Evolutionary conservation across 306 rosid genomes (phyloP), one percentile per base, ranked within the genome.

Genomic region (Prunus campanulata): DNA sequence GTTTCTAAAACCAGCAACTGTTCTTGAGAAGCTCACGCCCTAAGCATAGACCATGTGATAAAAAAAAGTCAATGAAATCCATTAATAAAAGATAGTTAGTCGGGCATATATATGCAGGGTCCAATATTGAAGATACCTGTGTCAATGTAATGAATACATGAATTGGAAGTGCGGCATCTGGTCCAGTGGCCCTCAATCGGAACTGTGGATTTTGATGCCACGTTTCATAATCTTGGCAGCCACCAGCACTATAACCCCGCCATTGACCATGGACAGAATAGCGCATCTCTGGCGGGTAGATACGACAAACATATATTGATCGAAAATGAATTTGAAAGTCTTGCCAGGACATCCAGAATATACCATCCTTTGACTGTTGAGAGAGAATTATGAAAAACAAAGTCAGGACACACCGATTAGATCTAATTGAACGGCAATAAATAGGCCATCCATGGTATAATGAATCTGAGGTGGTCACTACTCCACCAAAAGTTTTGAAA

Each of bases 301-400:
- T 65, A 30, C 99, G 98, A 60, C 99, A 96, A 74, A 96, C 93
- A 86, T 96, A 92, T 79, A 96, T 96, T 39, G 99, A 96, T 68
- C 99, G 91, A 70, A 96, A 96, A 85, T 96, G 99, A 85, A 96
- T 89, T 86, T 96, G 99, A 80, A 96, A 96, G 84, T 96, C 99
- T 88, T 96, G 99, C 99, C 99, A 96, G 52, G 99, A 96, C 99
- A 96, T 92, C 99, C 99, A 96, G 84, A 96, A 96, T 83, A 96
- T 96, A 72, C 99, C 98, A 79, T 96, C 97, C 79, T 86, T 92
- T 51, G 99, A 92, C 99, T 96, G 93, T 79, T 54, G 25, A 10
- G 30, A 74, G 35, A 25, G n/a, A 15, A 60, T 27, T 25, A 42
- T 6, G 27, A 39, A 20, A 12, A 67, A 73, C 49, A 76, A 63